These are phyloP conservation scores for Pseudopithomyces maydicus DNA, from an alignment of 2,329 filamentous ascomycete genomes.

Conservation along the genomic window DNA sequence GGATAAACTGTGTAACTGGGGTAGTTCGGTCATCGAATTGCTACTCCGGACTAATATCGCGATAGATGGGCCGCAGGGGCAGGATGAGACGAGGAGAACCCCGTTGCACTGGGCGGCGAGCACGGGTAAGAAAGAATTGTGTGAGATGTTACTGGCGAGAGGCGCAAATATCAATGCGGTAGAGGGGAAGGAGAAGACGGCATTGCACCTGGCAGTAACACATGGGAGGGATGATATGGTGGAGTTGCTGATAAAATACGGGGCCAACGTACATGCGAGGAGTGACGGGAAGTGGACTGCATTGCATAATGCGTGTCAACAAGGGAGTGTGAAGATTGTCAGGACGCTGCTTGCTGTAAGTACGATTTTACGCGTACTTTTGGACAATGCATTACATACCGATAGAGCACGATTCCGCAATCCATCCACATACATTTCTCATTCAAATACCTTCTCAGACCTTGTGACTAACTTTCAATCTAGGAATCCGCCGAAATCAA, in stretches of 20 bases:
- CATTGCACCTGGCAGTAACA: slow-evolving; percentile 41
- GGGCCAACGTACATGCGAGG: slow-evolving; percentile 38
- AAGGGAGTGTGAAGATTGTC: slow-evolving; percentile 39
- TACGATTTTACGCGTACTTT: background rate
- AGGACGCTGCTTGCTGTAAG: slow-evolving; percentile 28
- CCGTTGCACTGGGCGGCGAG: slow-evolving; percentile 64
- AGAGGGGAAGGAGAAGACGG: slow-evolving; percentile 42
- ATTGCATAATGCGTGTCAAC: slow-evolving; percentile 41
- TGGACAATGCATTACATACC: background rate
- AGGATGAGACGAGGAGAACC: slow-evolving; percentile 56
- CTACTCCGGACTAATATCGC: slow-evolving; percentile 47
- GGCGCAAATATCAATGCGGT: slow-evolving; percentile 40
- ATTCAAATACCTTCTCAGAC: background rate
- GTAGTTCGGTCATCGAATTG: slow-evolving; percentile 49
- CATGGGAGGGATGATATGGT: slow-evolving; percentile 44
- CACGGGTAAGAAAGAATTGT: slow-evolving; percentile 59
- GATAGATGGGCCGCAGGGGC: slow-evolving; percentile 47
- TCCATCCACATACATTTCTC: background rate
- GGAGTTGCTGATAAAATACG: slow-evolving; percentile 35
- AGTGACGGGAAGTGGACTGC: slow-evolving; percentile 43
- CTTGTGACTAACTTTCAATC: background rate
- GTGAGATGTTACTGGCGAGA: slow-evolving; percentile 52
- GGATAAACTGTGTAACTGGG: slow-evolving; percentile 54
- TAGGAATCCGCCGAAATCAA: slow-evolving; percentile 39
- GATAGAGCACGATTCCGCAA: background rate